Base-by-base conservation (phyloP, 129 eudicot species). In the Kitagawia praeruptora region DNA sequence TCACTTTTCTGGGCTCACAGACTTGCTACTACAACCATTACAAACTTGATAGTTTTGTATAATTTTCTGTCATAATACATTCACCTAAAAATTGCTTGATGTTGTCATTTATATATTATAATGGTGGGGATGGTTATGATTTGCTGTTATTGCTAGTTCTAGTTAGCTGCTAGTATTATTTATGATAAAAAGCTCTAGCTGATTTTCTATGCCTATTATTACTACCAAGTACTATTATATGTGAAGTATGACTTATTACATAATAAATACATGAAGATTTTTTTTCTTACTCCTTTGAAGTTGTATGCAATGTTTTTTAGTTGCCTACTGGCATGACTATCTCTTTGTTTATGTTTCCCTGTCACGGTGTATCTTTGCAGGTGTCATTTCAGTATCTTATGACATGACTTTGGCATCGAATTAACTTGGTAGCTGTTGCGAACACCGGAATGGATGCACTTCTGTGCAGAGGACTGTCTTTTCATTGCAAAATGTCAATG, bases 351-450 rank as follows among this genome's bases (percentile, higher is more conserved):
- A 34, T 34, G 37, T 34, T 34, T 34, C 37, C 37, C 37, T 2
- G 1, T n/a, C 78, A n/a, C 75, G 51, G 48, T 54, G 77, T 80
- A 80, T 70, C 19, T 48, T 61, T 81, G 84, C 93, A 91, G 97
- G 80, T 91, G 97, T 44, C 90, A 91, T 82, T 91, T 91, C 84
- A 93, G 90, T 76, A 86, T 91, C 79, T 49, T 87, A 27, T 87
- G 80, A 84, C 34, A 73, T 13, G 54, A 4, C 56, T 67, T 44
- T 39, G 70, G 28, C 34, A 18, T 42, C 9, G n/a, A 48, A 47
- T 74, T 34, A 16, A 25, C 61, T n/a, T 46, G 77, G 40, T 75
- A 67, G 41, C 41, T 67, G 73, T 46, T 42, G 76, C 8, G 16
- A 73, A 73, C 54, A 42, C 76, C 8, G 34, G 15, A 25, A 19